These are phyloP conservation scores for Starmerella apis DNA, from an alignment of 805 yeast species.

Conservation along the genomic window DNA sequence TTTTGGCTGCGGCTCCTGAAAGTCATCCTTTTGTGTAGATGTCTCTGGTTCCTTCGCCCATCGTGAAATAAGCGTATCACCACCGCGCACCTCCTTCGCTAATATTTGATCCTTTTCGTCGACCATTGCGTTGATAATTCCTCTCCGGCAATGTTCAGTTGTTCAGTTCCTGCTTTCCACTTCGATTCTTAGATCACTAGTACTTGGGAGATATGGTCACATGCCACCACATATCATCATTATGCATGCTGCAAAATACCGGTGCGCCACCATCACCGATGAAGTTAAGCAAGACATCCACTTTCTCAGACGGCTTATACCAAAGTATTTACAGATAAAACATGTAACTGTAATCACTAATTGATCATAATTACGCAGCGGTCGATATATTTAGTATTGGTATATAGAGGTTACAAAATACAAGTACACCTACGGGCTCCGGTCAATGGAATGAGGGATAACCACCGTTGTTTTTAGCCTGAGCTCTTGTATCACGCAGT, in stretches of 20 bases:
- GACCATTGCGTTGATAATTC: neutral
- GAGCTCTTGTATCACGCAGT: conserved; percentile 12
- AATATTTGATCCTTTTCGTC: neutral
- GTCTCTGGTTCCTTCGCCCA: conserved; percentile 1
- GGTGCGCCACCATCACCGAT: no score
- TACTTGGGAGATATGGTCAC: conserved; percentile 2
- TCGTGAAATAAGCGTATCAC: conserved; percentile 7
- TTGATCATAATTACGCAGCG: no score
- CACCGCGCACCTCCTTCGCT: conserved; percentile 1
- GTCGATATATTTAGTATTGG: no score
- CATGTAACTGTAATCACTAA: neutral
- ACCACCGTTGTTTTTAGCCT: conserved; percentile 15
- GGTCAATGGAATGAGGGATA: conserved; percentile 5
- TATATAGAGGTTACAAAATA: neutral
- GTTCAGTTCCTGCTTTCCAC: neutral
- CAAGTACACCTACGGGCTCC: neutral
- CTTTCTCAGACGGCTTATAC: neutral
- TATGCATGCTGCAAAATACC: neutral
- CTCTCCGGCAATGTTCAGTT: neutral
- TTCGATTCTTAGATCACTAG: neutral
- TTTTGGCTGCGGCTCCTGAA: no score
- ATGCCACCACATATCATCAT: neutral
- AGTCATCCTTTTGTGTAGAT: neutral
- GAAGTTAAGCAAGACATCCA: neutral
- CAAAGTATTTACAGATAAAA: neutral